Base-by-base conservation (phyloP, 2,329 filamentous ascomycete species). In the Neonectria coccinea region DNA sequence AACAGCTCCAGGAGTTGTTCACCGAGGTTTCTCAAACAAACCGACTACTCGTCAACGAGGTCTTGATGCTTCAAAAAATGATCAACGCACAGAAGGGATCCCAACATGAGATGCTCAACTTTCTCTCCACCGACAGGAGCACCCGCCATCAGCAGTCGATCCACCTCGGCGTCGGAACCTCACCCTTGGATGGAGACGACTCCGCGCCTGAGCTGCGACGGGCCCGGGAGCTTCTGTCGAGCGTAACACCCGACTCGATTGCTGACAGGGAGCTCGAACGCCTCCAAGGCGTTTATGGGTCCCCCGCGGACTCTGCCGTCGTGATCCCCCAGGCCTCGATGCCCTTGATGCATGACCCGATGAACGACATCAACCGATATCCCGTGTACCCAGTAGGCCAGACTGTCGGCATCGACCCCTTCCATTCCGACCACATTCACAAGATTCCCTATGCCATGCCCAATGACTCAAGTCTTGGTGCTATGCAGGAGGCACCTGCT, bases 321-420 rank as follows among this genome's bases (percentile, higher is more conserved):
- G 78, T 80, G 56, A 75, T 80, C 22, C 78, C 78, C n/a, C 79
- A 78, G 27, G 76, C 78, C 27, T 76, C 78, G 27, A 81, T 86
- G 73, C 79, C 81, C 25, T 78, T 85, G 75, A 75, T 87, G 70
- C 80, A 85, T 65, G 86, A 88, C 65, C 82, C 85, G 42, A 81
- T 88, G 70, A 85, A 80, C 69, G 86, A 89, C 65, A 83, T 87
- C 51, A 79, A 73, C 64, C 81, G 86, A 48, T 86, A 88, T 67
- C 87, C 97, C 58, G 94, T 97, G 10, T 98, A 97, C 76, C 94
- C 95, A 0, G 93, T 97, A 16, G 94, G 94, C 18, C 89, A 94
- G 69, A 96, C 91, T 0, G 92, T 97, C 69, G 94, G 94, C 57
- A 97, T 97, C 70, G 94, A 97, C 75, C 94, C 95, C 1, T 96